Percentiles rank a stretch among this genome's conserved stretches.
Conservation (phyloP, 1,284 basidiomycete species). For the Leucoagaricus sp. region DNA sequence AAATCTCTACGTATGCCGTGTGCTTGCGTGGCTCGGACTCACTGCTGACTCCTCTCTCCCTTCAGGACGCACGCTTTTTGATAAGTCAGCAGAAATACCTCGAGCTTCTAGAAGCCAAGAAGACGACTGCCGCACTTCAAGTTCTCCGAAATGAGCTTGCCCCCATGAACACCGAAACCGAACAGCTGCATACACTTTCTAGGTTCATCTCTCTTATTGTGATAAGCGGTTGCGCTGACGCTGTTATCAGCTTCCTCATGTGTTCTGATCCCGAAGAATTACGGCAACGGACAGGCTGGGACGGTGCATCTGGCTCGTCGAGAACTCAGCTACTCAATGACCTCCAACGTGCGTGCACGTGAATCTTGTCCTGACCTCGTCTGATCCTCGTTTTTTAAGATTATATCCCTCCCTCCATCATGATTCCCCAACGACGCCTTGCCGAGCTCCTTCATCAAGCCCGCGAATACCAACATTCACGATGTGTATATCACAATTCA, state of each 20-base stretch:
- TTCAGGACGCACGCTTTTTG: conserved; percentile 81
- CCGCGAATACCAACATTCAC: conserved; percentile 73
- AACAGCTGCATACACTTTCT: conserved; percentile 82
- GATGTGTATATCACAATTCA: conserved; percentile 82
- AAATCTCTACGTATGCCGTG: conserved; percentile 57
- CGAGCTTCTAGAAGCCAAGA: conserved; percentile 86
- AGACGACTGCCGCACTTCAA: conserved; percentile 81
- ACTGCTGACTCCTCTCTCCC: conserved; percentile 21
- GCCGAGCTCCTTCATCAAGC: conserved; percentile 88
- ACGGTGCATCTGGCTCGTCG: conserved; percentile 82
- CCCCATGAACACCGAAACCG: conserved; percentile 73
- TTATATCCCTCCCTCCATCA: conserved; percentile 85
- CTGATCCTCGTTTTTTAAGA: conserved; percentile 44
- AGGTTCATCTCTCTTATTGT: conserved; percentile 52
- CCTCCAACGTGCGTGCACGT: conserved; percentile 73
- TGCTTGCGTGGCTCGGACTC: not conserved
- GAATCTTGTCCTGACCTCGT: conserved; percentile 2
- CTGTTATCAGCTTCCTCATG: conserved; percentile 76
- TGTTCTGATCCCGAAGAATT: conserved; percentile 85
- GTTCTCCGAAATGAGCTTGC: conserved; percentile 89
- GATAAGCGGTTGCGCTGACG: conserved; percentile 8
- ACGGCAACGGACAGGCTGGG: conserved; percentile 83
- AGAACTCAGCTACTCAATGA: conserved; percentile 75
- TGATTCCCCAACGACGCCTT: conserved; percentile 92
- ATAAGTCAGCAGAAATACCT: conserved; percentile 96